Conservation (phyloP, 768 basidiomycete species). For the Tylopilus sp. region DNA sequence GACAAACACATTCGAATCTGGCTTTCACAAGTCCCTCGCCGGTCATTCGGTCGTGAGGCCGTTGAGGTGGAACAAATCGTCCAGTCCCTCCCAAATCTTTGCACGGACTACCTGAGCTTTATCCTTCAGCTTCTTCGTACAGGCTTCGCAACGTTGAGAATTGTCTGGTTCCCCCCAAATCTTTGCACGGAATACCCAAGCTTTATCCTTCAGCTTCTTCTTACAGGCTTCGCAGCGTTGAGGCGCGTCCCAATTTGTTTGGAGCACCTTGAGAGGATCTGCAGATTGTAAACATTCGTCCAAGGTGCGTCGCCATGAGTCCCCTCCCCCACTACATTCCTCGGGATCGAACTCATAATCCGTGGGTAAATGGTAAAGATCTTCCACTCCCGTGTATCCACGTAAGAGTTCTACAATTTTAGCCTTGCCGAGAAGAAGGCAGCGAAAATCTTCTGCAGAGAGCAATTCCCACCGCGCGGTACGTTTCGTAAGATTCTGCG, state of each 20-base stretch:
- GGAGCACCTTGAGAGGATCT: slow-evolving; percentile 6
- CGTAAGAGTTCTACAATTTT: background rate
- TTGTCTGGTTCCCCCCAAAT: slow-evolving; percentile 10
- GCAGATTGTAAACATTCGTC: background rate
- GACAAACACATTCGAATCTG: background rate
- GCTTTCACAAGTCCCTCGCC: too few relatives aligned
- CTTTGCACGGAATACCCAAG: background rate
- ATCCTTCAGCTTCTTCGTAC: background rate
- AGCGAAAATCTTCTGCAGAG: slow-evolving; percentile 13
- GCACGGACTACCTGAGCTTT: background rate
- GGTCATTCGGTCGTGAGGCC: too few relatives aligned
- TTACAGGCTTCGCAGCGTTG: background rate
- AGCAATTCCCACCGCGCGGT: slow-evolving; percentile 27
- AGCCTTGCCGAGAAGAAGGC: slow-evolving; percentile 15
- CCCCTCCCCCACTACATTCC: background rate
- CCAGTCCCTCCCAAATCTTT: slow-evolving; percentile 4
- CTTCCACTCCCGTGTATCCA: background rate
- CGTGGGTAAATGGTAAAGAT: background rate
- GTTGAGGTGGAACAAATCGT: slow-evolving; percentile 6
- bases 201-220: background rate
- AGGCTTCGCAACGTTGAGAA: background rate
- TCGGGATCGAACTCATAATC: too few relatives aligned
- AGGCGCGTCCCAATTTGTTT: too few relatives aligned
- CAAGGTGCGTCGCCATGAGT: background rate
- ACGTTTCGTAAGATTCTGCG: slow-evolving; percentile 2